Evolutionary conservation across 306 rosid genomes (phyloP).

Genomic region (Rubus parviflorus): DNA sequence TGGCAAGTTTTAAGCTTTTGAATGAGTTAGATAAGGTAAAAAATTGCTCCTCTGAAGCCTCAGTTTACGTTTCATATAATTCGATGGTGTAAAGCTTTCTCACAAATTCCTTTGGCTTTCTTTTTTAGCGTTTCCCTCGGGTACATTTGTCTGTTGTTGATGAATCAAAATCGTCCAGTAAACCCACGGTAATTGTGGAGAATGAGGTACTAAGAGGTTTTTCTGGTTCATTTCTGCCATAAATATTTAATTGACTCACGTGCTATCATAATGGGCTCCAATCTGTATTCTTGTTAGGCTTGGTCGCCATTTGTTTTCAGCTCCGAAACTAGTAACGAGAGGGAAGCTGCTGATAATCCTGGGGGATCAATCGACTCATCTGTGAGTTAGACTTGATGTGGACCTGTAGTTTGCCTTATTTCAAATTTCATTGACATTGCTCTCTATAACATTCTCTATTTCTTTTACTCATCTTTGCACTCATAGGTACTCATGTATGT

Average conservation of each 20-base stretch:
- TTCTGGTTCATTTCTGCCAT: neutral
- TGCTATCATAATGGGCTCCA: neutral
- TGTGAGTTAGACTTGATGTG: constrained; percentile 59
- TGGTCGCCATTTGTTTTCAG: constrained; percentile 61
- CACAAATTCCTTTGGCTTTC: neutral
- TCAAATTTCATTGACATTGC: constrained; percentile 1
- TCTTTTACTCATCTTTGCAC: neutral
- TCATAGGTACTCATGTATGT: neutral
- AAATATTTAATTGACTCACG: neutral
- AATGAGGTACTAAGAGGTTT: constrained; percentile 55
- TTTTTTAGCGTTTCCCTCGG: constrained; percentile 60
- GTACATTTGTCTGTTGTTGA: constrained; percentile 38
- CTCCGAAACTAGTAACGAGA: constrained; percentile 35
- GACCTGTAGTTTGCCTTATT: constrained; percentile 14
- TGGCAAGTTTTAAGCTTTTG: constrained; percentile 54
- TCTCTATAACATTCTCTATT: neutral
- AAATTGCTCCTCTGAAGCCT: neutral
- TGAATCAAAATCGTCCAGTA: constrained; percentile 27
- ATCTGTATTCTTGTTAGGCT: constrained; percentile 43
- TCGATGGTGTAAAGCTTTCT: constrained; percentile 10
- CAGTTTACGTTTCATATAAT: constrained; percentile 11
- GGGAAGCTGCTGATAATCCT: constrained; percentile 32
- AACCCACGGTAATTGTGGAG: constrained; percentile 43
- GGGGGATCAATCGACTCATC: constrained; percentile 52
- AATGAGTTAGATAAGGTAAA: constrained; percentile 70